These are phyloP conservation scores for Ustilago hordei DNA, from an alignment of 1,284 basidiomycete genomes.

Conservation along the genomic window DNA sequence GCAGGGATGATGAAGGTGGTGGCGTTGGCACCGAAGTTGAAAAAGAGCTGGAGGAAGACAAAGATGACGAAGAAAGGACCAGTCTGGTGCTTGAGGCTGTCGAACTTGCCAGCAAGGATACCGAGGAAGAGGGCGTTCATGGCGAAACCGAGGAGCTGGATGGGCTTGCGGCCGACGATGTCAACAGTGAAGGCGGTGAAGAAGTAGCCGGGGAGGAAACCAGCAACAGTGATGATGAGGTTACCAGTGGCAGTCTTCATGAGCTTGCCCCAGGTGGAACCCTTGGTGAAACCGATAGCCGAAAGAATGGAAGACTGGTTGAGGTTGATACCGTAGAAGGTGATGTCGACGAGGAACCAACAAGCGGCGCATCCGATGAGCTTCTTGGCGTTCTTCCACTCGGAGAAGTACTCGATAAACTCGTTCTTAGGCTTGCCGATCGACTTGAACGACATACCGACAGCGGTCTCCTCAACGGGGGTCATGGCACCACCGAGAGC, in stretches of 20 bases:
- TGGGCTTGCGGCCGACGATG: slow-evolving; percentile 67
- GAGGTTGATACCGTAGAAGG: slow-evolving; percentile 83
- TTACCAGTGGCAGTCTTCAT: slow-evolving; percentile 73
- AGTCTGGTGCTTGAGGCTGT: slow-evolving; percentile 70
- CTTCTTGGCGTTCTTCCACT: slow-evolving; percentile 60
- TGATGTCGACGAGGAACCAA: slow-evolving; percentile 75
- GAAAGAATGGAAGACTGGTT: slow-evolving; percentile 80
- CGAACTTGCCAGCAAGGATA: slow-evolving; percentile 66
- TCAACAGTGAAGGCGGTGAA: slow-evolving; percentile 63
- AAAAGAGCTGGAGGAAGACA: slow-evolving; percentile 75
- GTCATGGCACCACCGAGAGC: slow-evolving; percentile 32
- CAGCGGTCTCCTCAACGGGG: slow-evolving; percentile 55
- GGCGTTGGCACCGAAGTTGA: slow-evolving; percentile 77
- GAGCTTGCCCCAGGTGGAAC: slow-evolving; percentile 72
- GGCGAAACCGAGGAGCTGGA: slow-evolving; percentile 68
- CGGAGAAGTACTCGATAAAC: slow-evolving; percentile 60
- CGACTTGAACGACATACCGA: slow-evolving; percentile 61
- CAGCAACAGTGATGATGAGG: slow-evolving; percentile 61
- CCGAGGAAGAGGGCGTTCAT: slow-evolving; percentile 68
- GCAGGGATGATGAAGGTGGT: slow-evolving; percentile 82
- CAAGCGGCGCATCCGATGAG: slow-evolving; percentile 59
- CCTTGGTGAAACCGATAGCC: slow-evolving; percentile 75
- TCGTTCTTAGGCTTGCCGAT: slow-evolving; percentile 53
- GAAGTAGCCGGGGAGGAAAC: slow-evolving; percentile 69
- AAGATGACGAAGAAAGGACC: slow-evolving; percentile 81